Evolutionary conservation across 768 basidiomycete species (phyloP), one percentile per base, ranked within the genome.

Genomic region (Rubroboletus pulcherrimus): DNA sequence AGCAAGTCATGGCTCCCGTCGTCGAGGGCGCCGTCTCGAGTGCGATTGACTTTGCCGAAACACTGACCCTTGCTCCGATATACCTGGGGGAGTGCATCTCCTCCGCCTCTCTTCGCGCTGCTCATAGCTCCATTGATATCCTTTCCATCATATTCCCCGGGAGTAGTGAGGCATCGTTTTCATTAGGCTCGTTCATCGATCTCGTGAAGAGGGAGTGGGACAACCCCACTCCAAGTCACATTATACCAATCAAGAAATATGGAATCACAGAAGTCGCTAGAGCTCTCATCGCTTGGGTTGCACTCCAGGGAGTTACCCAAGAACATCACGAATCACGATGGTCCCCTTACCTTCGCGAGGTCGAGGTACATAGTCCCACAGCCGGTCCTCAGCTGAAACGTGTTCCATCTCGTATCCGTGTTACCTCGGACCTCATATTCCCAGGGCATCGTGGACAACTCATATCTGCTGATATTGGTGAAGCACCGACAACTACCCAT

Each of bases 171-270:
- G 85, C 89, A 2, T 86, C 87, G 17, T 92, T 92, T 69, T 91
- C 89, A 2, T 75, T 93, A 7, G 85, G 82, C 9, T 84, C 88
- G 10, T 91, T 93, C 70, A 86, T 93, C 52, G 79, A 77, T 33
- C 82, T 93, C 33, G 89, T 93, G n/a, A 82, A 82, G 50, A 76
- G 86, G 38, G 91, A 93, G 73, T 88, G 88, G 86, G 76, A 77
- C 57, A 75, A 82, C 38, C 81, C 82, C 43, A 75, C 71, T 7
- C 73, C 75, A 14, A 79, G 79, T 29, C 77, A 79, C 12, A 74
- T 75, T 21, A 75, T 83, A 24, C 87, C 88, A 1, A 78, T 76
- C 61, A 81, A 78, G 56, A 78, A 78, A 41, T 87, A 82, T 60
- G 81, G 86, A 8, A 74, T 90, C 40, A 81, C 80, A 0, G 81